Evolutionary conservation across 2,329 filamentous ascomycete species (phyloP), one percentile per base, ranked within the genome.

Genomic region (Didymella exigua): DNA sequence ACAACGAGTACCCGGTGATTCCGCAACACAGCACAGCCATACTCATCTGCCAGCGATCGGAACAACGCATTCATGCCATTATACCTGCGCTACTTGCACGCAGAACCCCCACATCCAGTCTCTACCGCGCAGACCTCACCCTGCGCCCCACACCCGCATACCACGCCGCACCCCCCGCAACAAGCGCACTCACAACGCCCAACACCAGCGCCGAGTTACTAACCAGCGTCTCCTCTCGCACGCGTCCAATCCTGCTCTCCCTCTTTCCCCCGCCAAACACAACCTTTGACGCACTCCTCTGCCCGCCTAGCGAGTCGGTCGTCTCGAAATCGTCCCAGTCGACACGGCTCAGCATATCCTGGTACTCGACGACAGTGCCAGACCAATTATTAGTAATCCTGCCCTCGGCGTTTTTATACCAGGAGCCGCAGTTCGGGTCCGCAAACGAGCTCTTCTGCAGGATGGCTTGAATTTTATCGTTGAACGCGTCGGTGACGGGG

Each of bases 321-420:
- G 73, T 63, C 5, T 77, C 74, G 54, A 76, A 83, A 43, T 83
- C 80, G 0, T 72, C 72, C 73, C 77, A 81, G 19, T 77, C 58
- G 0, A 83, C 76, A 14, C 68, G 69, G 8, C 69, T 64, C 46
- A 80, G 57, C 56, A 74, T 58, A 44, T 80, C 74, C 69, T 86
- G 84, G 64, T 86, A 86, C 40, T 82, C 77, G 0, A 86, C 63
- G 5, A 82, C 84, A 0, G 78, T 84, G 0, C 81, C 76, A 4
- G 69, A 69, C 78, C 82, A 86, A 61, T 86, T 86, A 55, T 85
- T 84, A 5, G 82, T 85, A 59, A 86, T 83, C 33, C 76, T 59
- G 0, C 83, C 83, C 0, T 79, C 76, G 0, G 76, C 76, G 19
- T 78, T 81, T 72, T 85, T 85, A 63, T 86, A 86, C 83, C 84